Evolutionary conservation across 129 eudicot species (phyloP).

Genomic region (Smallanthus sonchifolius): DNA sequence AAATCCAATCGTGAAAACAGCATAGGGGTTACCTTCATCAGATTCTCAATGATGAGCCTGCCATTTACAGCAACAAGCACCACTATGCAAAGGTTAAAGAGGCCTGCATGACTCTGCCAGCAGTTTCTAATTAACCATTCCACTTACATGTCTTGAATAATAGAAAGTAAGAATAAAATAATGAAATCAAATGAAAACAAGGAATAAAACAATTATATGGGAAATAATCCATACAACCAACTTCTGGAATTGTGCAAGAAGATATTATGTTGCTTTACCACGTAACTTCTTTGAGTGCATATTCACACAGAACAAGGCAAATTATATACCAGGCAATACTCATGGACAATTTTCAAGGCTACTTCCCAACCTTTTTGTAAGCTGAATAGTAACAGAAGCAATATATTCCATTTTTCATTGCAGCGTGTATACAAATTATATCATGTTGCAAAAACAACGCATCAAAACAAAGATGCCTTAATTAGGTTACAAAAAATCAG

Average conservation of each 20-base stretch:
- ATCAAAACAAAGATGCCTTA: background rate
- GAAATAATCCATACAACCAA: background rate
- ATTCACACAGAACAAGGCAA: background rate
- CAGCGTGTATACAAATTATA: background rate
- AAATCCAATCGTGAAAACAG: background rate
- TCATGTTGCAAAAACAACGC: background rate
- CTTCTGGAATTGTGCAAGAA: background rate
- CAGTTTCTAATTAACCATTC: slow-evolving; percentile 13
- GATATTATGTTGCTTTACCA: background rate
- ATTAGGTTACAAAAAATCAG: background rate
- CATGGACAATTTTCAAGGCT: background rate
- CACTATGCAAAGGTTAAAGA: slow-evolving; percentile 92
- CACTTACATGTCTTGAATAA: background rate
- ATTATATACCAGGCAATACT: background rate
- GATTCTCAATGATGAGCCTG: slow-evolving; percentile 89
- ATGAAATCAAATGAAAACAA: background rate
- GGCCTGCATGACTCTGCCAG: slow-evolving; percentile 94
- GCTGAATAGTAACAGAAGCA: background rate
- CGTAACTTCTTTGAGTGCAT: background rate
- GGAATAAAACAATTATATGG: background rate
- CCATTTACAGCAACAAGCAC: slow-evolving; percentile 98
- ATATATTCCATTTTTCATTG: background rate
- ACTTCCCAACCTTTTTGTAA: background rate
- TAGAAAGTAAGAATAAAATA: background rate
- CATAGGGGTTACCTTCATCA: slow-evolving; percentile 72